Base-by-base conservation (phyloP, 768 basidiomycete species). In the Lactarius trivialis region DNA sequence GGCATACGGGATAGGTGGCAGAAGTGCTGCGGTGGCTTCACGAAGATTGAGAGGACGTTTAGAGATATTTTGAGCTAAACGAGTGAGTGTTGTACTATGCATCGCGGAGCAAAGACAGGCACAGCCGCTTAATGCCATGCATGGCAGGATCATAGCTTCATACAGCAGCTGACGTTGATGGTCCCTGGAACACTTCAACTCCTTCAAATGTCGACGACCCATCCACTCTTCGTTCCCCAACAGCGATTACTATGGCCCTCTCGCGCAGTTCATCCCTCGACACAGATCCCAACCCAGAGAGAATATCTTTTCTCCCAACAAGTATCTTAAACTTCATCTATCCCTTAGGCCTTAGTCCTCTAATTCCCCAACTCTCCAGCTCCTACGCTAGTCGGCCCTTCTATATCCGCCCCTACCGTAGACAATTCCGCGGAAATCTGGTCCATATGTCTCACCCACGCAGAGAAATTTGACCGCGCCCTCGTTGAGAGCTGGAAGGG, bases 1-100 rank as follows among this genome's bases (percentile, higher is more conserved):
- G 4, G 0, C 24, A 56, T 51, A 78, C 78, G 76, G 76, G 37
- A 79, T 73, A 9, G 78, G 78, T 11, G 76, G 78, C 5, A 78
- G 69, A 14, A 79, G 71, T 53, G 75, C 71, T 7, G 70, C 69
- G n/a, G 75, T 73, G 12, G 76, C 73, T 55, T 74, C 69, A 21
- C 67, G 62, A 0, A 75, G 58, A 7, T 70, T 70, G 24, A 73
- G 45, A 5, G 76, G 75, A 11, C 71, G 61, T 19, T 70, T 68
- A 2, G 72, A 61, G 9, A 73, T 70, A 5, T 71, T 71, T 30
- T 66, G 68, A 4, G 76, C 76, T 8, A 63, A 32, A 36, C 61
- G 61, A n/a, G 36, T 5, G 8, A 65, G 32, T 19, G 65, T 60
- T 9, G 41, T 15, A n/a, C n/a, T n/a, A 45, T 28, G 65, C 65